Percentiles rank a stretch among this genome's conserved stretches.
These are phyloP conservation scores for Euptelea pleiosperma DNA, from an alignment of 164 flowering plant genomes.

Conservation along the genomic window DNA sequence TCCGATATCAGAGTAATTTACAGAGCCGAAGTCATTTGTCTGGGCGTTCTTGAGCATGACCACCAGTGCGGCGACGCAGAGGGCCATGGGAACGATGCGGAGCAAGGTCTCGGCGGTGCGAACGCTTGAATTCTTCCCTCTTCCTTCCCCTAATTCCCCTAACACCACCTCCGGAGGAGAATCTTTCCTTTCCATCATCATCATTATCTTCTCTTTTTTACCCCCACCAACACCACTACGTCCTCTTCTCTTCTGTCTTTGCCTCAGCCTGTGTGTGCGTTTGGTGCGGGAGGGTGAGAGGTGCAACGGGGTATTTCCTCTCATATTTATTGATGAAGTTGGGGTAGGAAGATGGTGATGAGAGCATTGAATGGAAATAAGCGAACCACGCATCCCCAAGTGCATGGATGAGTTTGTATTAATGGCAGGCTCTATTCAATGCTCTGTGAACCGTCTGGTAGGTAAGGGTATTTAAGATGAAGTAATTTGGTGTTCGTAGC, in stretches of 20 bases:
- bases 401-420: conserved; percentile 1
- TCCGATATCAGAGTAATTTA: conserved; percentile 62
- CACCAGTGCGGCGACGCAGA: conserved; percentile 62
- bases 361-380: background rate
- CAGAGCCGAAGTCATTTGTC: conserved; percentile 61
- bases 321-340: background rate
- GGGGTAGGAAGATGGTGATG: background rate
- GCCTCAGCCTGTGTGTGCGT: background rate
- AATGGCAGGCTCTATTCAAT: too few relatives aligned
- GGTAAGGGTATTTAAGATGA: too few relatives aligned
- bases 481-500: too few relatives aligned
- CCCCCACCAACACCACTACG: too few relatives aligned
- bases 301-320: too few relatives aligned
- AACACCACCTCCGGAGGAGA: background rate
- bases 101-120: conserved; percentile 62
- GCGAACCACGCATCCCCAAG: conserved; percentile 11
- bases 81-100: conserved; percentile 60
- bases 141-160: background rate
- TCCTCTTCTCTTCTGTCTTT: background rate
- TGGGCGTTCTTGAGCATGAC: conserved; percentile 71
- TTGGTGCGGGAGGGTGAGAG: background rate
- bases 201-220: background rate
- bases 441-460: too few relatives aligned
- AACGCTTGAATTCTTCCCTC: conserved; percentile 11
- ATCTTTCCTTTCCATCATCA: conserved; percentile 5